phyloP scores from a whole-genome alignment of 148 eudicot species.

The Agrostemma githago region DNA sequence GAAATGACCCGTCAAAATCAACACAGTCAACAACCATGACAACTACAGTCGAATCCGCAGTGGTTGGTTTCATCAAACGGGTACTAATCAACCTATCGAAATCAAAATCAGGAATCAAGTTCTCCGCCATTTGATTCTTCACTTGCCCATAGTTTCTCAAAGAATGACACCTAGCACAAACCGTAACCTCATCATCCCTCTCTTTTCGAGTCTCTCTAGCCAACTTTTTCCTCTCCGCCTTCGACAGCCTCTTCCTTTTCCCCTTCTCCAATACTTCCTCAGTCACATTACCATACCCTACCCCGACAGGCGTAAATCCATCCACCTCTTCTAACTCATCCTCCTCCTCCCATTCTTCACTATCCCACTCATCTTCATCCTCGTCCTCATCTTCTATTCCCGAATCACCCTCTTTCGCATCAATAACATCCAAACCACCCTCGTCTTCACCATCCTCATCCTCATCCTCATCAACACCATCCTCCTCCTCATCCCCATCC shows the following conservation, averaged over 20 bases:
- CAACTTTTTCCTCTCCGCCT: conserved; percentile 70
- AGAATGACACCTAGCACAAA: conserved; percentile 96
- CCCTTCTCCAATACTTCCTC: conserved; percentile 52
- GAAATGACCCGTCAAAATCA: conserved; percentile 94
- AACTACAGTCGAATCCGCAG: conserved; percentile 72
- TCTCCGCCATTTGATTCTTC: conserved; percentile 77
- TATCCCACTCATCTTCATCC: conserved; percentile 57
- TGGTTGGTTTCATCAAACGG: conserved; percentile 73
- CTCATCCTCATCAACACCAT: conserved; percentile 34
- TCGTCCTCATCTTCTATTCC: conserved; percentile 30
- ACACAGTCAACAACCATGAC: conserved; percentile 97
- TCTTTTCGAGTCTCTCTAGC: conserved; percentile 62
- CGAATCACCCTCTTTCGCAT: conserved; percentile 31
- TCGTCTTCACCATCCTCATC: conserved; percentile 34
- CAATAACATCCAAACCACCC: conserved; percentile 35
- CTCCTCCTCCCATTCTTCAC: conserved; percentile 66
- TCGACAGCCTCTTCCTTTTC: conserved; percentile 52
- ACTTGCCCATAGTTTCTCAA: conserved; percentile 88
- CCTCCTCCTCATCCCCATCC: conserved; percentile 34
- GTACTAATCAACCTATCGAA: conserved; percentile 77
- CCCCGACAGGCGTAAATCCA: conserved; percentile 71
- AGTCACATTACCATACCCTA: conserved; percentile 82
- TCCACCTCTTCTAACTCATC: conserved; percentile 45
- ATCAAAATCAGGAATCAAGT: conserved; percentile 95
- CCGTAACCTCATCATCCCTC: conserved; percentile 68